Base-by-base conservation (phyloP, 2,329 filamentous ascomycete genomes). In the Fusarium transvaalense region DNA sequence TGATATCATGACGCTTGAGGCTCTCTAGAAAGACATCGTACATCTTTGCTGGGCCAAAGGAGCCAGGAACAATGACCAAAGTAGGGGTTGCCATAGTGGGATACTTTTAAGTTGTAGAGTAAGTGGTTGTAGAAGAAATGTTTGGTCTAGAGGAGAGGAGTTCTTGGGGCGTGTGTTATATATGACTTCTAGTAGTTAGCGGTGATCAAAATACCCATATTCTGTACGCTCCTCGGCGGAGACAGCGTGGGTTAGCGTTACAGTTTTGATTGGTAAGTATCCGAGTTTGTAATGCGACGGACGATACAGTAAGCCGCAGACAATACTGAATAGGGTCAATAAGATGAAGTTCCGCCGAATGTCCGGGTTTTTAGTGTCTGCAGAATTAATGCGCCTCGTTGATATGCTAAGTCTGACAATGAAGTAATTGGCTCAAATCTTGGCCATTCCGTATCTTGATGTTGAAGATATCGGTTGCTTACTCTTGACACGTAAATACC, bases 41-140 rank as follows among this genome's bases (percentile, higher is more conserved):
- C n/a, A 48, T 17, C 15, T 56, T 53, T 0, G 50, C 12, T 17
- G 65, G 60, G 3, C 37, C 47, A 19, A 68, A 68, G 7, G 65
- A 68, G 6, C 55, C 65, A 0, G 65, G 60, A 10, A 68, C 31
- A 13, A 68, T 48, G 3, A 68, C 64, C 0, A 64, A 15, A 4
- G 27, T 58, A 3, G 37, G 15, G 2, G 1, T 15, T 12, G n/a
- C 5, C 61, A 64, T 64, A 15, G 0, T 38, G 2, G 1, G 10
- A 9, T 37, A 2, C 0, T 35, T 3, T 12, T 17, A 38, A 37
- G 5, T 12, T 21, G 15, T 17, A 10, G 17, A 35, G 21, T 31
- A 19, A n/a, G 4, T n/a, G 41, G 14, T 12, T 15, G 7, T n/a
- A n/a, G 3, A 19, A 31, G 5, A 23, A 17, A 15, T 9, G 17